Evolutionary conservation across 192 early-diverging fungal genomes (phyloP).

Genomic region (Coemansia sp.): DNA sequence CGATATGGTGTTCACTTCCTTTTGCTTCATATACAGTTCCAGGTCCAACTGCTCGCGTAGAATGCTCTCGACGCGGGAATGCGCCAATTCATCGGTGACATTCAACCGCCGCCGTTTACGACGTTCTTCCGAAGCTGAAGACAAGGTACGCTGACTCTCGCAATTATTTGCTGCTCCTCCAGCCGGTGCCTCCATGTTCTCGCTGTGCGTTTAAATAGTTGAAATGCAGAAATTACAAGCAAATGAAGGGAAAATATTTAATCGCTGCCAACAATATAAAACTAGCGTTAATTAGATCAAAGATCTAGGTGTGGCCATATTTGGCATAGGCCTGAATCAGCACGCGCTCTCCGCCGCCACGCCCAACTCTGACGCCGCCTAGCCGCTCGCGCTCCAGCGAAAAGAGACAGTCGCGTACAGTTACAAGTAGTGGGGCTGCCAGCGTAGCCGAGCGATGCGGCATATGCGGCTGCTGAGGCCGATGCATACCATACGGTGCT

Average conservation of each 20-base stretch:
- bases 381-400: slow-evolving; percentile 67
- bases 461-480: background rate
- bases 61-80: slow-evolving; percentile 53
- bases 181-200: background rate
- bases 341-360: slow-evolving; percentile 45
- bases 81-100: slow-evolving; percentile 17
- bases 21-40: slow-evolving; percentile 69
- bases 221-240: background rate
- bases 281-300: background rate
- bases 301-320: slow-evolving; percentile 8
- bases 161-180: background rate
- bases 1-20: slow-evolving; percentile 62
- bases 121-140: background rate
- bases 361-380: slow-evolving; percentile 36
- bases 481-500: background rate
- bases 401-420: slow-evolving; percentile 70
- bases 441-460: slow-evolving; percentile 39
- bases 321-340: slow-evolving; percentile 37
- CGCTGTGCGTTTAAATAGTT: background rate
- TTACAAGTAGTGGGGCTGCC: slow-evolving; percentile 55
- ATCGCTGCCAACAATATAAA: background rate
- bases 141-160: background rate
- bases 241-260: background rate
- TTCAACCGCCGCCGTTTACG: slow-evolving; percentile 13
- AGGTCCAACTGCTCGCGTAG: slow-evolving; percentile 75